These are phyloP conservation scores for Pyrenula aspistea DNA, from an alignment of 495 filamentous ascomycete species.

Conservation along the genomic window DNA sequence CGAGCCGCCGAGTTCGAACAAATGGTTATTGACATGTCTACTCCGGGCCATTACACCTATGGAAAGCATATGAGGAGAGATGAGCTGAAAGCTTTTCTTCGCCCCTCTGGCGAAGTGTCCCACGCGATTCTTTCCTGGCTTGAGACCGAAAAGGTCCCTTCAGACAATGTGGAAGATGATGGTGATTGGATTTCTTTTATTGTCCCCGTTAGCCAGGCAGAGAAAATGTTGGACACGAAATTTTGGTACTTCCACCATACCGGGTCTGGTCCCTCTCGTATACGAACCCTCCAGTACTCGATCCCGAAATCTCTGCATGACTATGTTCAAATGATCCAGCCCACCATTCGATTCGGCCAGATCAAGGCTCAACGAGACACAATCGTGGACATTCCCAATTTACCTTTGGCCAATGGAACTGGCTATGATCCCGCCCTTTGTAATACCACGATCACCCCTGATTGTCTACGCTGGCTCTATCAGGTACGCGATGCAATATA, in stretches of 20 bases:
- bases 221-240: constrained; percentile 39
- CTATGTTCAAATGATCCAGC: constrained; percentile 39
- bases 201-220: constrained; percentile 35
- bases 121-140: constrained; percentile 38
- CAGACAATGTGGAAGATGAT: constrained; percentile 27
- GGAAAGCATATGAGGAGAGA: constrained; percentile 52
- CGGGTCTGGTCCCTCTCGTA: constrained; percentile 16
- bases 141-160: constrained; percentile 26
- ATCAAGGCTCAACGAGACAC: constrained; percentile 12
- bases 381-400: constrained; percentile 12
- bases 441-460: constrained; percentile 38
- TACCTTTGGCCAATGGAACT: constrained; percentile 14
- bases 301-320: constrained; percentile 36
- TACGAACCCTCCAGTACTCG: constrained; percentile 48
- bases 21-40: constrained; percentile 48
- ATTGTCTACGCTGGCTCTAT: constrained; percentile 49
- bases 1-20: constrained; percentile 45
- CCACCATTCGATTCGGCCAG: constrained; percentile 41
- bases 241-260: constrained; percentile 39
- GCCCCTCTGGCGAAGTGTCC: constrained; percentile 29
- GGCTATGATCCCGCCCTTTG: constrained; percentile 22
- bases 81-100: constrained; percentile 36
- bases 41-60: constrained; percentile 46
- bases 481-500: too few relatives aligned
- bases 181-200: constrained; percentile 47